Percentiles rank a stretch among this genome's conserved stretches.
phyloP scores from a whole-genome alignment of 2,329 filamentous ascomycete species.

The Clarireedia monteithiana region DNA sequence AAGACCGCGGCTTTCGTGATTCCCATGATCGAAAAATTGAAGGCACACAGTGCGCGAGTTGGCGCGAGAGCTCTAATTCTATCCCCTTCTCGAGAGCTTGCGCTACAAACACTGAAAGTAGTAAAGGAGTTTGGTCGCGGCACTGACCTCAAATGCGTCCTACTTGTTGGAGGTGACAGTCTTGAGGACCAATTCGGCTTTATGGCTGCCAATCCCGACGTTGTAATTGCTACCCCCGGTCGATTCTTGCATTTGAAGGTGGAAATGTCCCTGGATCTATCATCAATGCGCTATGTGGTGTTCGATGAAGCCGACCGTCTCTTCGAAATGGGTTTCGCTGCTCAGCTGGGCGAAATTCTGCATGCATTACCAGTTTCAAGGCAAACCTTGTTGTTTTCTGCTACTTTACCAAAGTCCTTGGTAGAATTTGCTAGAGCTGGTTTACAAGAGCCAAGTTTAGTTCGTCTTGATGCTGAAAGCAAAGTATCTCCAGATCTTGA shows the following conservation, averaged over 20 bases:
- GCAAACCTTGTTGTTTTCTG: constrained; percentile 91
- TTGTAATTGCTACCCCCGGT: constrained; percentile 93
- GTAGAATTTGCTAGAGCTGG: constrained; percentile 95
- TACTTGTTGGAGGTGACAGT: constrained; percentile 91
- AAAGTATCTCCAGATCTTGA: constrained; percentile 96
- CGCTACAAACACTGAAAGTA: constrained; percentile 90
- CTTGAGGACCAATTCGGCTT: constrained; percentile 89
- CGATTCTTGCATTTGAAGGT: constrained; percentile 95
- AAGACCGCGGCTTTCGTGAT: constrained; percentile 98
- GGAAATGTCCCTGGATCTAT: constrained; percentile 89
- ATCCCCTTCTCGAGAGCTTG: constrained; percentile 88
- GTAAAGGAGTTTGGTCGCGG: constrained; percentile 89
- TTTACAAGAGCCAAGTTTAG: constrained; percentile 81
- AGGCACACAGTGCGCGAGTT: constrained; percentile 77
- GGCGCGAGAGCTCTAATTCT: constrained; percentile 81
- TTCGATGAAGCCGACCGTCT: constrained; percentile 96
- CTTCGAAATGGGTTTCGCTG: constrained; percentile 97
- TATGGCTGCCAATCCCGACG: constrained; percentile 93
- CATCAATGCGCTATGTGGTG: constrained; percentile 85
- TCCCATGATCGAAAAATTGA: constrained; percentile 92
- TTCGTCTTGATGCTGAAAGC: constrained; percentile 86
- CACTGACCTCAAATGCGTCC: constrained; percentile 82
- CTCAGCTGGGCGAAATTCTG: constrained; percentile 87
- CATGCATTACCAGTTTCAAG: constrained; percentile 75
- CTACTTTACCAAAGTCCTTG: constrained; percentile 84